Evolutionary conservation across 768 basidiomycete species (phyloP).

Genomic region (Auriscalpium orientale): DNA sequence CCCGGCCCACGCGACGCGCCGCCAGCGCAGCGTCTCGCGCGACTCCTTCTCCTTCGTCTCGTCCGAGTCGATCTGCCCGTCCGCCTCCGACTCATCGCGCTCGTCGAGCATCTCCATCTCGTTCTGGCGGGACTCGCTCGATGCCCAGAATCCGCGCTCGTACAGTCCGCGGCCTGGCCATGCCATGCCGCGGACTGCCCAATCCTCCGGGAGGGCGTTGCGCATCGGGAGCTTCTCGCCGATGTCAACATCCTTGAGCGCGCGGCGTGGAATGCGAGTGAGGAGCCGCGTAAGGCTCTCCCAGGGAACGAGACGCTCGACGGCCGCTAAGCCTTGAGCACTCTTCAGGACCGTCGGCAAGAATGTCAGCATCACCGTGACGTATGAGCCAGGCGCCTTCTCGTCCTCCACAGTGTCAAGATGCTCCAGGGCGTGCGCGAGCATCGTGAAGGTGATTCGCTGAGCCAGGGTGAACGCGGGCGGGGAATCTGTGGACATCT

Average conservation of each 20-base stretch:
- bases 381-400: slow-evolving; percentile 73
- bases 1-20: slow-evolving; percentile 61
- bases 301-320: slow-evolving; percentile 87
- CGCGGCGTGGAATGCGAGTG: slow-evolving; percentile 45
- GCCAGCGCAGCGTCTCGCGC: slow-evolving; percentile 48
- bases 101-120: slow-evolving; percentile 63
- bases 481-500: slow-evolving; percentile 33
- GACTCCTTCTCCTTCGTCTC: slow-evolving; percentile 27
- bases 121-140: slow-evolving; percentile 30
- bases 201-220: slow-evolving; percentile 73
- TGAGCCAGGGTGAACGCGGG: slow-evolving; percentile 66
- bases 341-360: slow-evolving; percentile 70
- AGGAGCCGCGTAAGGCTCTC: slow-evolving; percentile 60
- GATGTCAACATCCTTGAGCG: slow-evolving; percentile 25
- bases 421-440: slow-evolving; percentile 61
- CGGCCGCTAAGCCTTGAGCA: slow-evolving; percentile 43
- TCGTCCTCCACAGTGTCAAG: slow-evolving; percentile 51
- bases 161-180: slow-evolving; percentile 90
- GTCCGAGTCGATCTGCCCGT: slow-evolving; percentile 42
- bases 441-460: slow-evolving; percentile 70
- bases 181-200: slow-evolving; percentile 93
- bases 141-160: slow-evolving; percentile 92
- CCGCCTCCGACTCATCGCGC: slow-evolving; percentile 50
- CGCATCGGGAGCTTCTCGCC: slow-evolving; percentile 2
- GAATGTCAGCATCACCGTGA: slow-evolving; percentile 83